A percentile compares a stretch with the other conserved stretches of the same genome.
Conservation (phyloP, 352 stramenopile genomes). For the Elongisporangium anandrum region DNA sequence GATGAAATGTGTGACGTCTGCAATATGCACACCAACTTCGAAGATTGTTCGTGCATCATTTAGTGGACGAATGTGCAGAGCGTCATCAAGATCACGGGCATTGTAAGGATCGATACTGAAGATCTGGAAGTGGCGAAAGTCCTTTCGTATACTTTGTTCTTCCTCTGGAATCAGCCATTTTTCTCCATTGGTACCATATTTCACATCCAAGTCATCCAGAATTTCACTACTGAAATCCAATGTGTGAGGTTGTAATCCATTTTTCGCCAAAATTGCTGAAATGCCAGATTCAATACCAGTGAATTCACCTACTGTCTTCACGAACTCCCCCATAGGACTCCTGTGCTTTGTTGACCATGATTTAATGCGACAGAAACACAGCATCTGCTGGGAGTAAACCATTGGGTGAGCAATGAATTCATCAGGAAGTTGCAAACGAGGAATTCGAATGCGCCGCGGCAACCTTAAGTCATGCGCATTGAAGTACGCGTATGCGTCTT, state of each 20-base stretch:
- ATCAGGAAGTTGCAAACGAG: constrained; percentile 55
- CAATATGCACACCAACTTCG: constrained; percentile 97
- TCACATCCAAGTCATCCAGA: constrained; percentile 63
- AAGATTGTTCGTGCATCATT: constrained; percentile 56
- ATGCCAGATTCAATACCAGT: constrained; percentile 88
- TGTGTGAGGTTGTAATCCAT: constrained; percentile 81
- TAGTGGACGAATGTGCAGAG: constrained; percentile 88
- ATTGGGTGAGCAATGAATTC: constrained; percentile 56
- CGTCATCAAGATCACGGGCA: constrained; percentile 96
- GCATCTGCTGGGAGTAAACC: constrained; percentile 62
- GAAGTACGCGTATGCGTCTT: constrained; percentile 71
- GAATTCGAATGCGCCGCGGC: constrained; percentile 71
- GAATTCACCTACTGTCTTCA: constrained; percentile 73
- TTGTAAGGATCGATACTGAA: constrained; percentile 98
- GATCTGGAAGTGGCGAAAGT: constrained; percentile 90
- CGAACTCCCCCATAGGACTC: constrained; percentile 68
- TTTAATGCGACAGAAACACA: constrained; percentile 71
- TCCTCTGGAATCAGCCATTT: constrained; percentile 74
- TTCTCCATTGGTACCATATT: constrained; percentile 64
- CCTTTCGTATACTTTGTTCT: constrained; percentile 81
- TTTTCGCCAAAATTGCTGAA: constrained; percentile 88
- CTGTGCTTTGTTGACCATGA: constrained; percentile 53
- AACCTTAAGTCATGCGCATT: constrained; percentile 60
- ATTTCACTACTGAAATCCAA: constrained; percentile 64
- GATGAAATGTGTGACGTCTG: constrained; percentile 97